Evolutionary conservation across 2,329 filamentous ascomycete species (phyloP), one percentile per base, ranked within the genome.

Genomic region (Verruconis gallopava): DNA sequence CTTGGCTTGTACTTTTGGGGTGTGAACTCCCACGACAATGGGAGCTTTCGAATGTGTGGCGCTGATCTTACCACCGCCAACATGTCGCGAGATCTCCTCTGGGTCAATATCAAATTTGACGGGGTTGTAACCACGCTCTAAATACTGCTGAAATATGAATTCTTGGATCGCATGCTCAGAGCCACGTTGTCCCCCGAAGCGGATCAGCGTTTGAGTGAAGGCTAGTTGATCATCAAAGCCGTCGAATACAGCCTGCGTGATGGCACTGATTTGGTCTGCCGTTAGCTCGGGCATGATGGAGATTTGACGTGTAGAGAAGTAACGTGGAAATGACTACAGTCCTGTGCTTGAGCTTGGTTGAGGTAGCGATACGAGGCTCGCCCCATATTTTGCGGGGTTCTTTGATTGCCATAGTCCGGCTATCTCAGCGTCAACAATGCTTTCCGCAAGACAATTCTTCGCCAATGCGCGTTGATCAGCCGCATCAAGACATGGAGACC

Each of bases 111-210:
- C 38, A 15, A 36, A 34, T 18, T 41, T 35, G 11, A n/a, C 20
- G 4, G 25, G 6, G 11, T n/a, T 28, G 18, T 41, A 41, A 20
- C 38, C 38, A 5, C 38, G 38, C 9, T 19, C 21, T 17, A 4
- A 12, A 19, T 30, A 25, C 17, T 41, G 38, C 12, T 35, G 15
- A 28, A 12, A 41, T n/a, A 41, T 19, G 14, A 32, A 45, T 6
- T 50, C 45, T 19, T 50, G 44, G 4, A 50, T 46, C 19, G 46
- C 44, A 17, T 42, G 32, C 28, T 51, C 50, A 4, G 50, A 43
- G 5, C 50, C 50, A 20, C 50, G 43, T 35, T 51, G 50, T 17
- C 49, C 50, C 12, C 50, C 50, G 36, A 44, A 49, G 25, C 45
- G 47, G 14, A 51, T 46, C 35, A 49, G 43, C 38, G 49, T 49